Percentiles rank a stretch among this genome's conserved stretches.
Conservation (phyloP, 2,329 filamentous ascomycete genomes). For the Cercospora janseana region DNA sequence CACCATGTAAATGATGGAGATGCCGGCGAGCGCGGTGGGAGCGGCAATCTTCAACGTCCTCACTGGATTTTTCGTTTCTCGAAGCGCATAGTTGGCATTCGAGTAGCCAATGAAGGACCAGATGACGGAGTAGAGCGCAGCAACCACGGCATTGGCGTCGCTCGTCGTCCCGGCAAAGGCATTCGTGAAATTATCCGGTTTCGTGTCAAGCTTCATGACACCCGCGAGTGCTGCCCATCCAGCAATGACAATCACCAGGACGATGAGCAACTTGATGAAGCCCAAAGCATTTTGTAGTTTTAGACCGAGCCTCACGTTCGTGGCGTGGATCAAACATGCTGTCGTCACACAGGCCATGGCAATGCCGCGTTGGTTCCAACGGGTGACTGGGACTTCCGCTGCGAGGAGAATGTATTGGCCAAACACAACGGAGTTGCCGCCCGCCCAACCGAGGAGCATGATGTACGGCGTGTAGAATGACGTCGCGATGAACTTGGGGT, state of each 20-base stretch:
- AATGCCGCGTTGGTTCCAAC: constrained; percentile 65
- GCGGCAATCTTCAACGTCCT: constrained; percentile 23
- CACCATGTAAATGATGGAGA: constrained; percentile 37
- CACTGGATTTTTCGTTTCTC: constrained; percentile 52
- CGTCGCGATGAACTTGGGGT: constrained; percentile 62
- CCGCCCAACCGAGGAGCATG: constrained; percentile 63
- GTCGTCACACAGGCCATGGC: constrained; percentile 50
- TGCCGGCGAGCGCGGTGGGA: constrained; percentile 35
- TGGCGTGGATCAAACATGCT: constrained; percentile 54
- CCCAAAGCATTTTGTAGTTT: constrained; percentile 53
- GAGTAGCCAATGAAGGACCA: constrained; percentile 34
- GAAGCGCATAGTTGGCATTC: constrained; percentile 61
- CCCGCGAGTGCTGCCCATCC: constrained; percentile 63
- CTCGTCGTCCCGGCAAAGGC: constrained; percentile 52
- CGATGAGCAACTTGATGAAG: constrained; percentile 57
- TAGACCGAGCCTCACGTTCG: constrained; percentile 44
- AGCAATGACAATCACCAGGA: constrained; percentile 53
- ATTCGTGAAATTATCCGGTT: constrained; percentile 57
- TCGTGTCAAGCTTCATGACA: constrained; percentile 39
- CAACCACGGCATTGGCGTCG: constrained; percentile 52
- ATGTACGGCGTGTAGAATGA: constrained; percentile 63
- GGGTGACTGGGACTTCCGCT: constrained; percentile 48
- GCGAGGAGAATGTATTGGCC: constrained; percentile 63
- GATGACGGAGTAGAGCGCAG: constrained; percentile 56
- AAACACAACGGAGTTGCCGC: constrained; percentile 59